Percentiles rank a stretch among this genome's conserved stretches.
Conservation (phyloP, 1,139 yeast genomes). For the Hyphopichia wangnamkhiaoensis region DNA sequence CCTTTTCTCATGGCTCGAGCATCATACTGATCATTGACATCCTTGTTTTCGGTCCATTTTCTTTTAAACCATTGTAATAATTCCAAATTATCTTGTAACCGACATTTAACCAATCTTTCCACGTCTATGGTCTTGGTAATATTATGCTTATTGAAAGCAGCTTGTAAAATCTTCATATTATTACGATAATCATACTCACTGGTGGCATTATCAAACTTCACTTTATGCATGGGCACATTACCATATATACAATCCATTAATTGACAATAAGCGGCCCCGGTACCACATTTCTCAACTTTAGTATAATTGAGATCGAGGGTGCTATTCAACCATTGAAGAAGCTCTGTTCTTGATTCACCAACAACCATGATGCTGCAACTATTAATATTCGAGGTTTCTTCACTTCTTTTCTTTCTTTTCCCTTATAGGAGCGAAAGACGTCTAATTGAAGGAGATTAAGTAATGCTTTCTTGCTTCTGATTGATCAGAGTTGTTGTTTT, state of each 20-base stretch:
- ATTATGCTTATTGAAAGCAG: constrained; percentile 67
- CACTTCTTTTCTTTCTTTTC: too few species aligned
- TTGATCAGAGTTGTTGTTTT: too few species aligned
- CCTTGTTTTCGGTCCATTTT: constrained; percentile 77
- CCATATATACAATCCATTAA: constrained; percentile 81
- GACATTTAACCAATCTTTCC: constrained; percentile 79
- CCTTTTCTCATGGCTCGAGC: constrained; percentile 34
- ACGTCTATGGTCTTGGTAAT: constrained; percentile 80
- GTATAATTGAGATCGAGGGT: constrained; percentile 64
- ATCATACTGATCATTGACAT: constrained; percentile 63
- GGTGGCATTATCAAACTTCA: constrained; percentile 62
- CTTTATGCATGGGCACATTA: constrained; percentile 77
- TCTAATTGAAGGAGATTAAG: too few species aligned
- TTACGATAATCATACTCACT: constrained; percentile 76
- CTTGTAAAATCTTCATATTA: constrained; percentile 84
- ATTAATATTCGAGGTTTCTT: too few species aligned
- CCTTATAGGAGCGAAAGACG: too few species aligned
- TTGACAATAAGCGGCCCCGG: constrained; percentile 94
- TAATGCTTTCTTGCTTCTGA: too few species aligned
- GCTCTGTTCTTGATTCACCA: constrained; percentile 80
- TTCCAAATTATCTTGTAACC: constrained; percentile 91
- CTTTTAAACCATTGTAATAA: constrained; percentile 89
- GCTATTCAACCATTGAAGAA: constrained; percentile 81
- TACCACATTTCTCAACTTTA: constrained; percentile 91
- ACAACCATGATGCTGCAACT: constrained; percentile 23